These are phyloP conservation scores for Rugonectria rugulosa DNA, from an alignment of 2,329 filamentous ascomycete genomes.

Conservation along the genomic window DNA sequence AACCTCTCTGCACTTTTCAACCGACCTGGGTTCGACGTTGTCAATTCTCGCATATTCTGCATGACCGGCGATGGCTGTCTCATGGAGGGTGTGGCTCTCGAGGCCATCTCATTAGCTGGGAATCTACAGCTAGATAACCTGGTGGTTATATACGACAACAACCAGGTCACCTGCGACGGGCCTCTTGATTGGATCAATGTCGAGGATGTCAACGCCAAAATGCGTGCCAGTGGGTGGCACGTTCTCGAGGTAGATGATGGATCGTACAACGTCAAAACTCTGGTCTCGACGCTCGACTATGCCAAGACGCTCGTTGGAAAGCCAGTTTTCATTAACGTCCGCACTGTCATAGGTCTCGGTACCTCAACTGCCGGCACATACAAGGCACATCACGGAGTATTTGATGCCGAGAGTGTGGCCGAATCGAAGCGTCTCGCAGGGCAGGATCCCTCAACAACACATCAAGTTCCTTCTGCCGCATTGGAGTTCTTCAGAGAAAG, in stretches of 20 bases:
- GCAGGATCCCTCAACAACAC: slow-evolving; percentile 29
- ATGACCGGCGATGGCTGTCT: slow-evolving; percentile 64
- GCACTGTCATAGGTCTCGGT: slow-evolving; percentile 63
- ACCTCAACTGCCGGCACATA: slow-evolving; percentile 56
- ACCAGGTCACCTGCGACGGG: slow-evolving; percentile 64
- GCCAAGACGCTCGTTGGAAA: slow-evolving; percentile 49
- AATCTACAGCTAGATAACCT: slow-evolving; percentile 61
- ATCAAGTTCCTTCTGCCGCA: slow-evolving; percentile 52
- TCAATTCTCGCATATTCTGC: slow-evolving; percentile 60
- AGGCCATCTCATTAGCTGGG: slow-evolving; percentile 62
- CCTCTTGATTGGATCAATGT: slow-evolving; percentile 59
- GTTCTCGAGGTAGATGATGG: slow-evolving; percentile 61
- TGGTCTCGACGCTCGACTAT: slow-evolving; percentile 54
- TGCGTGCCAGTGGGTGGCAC: slow-evolving; percentile 60
- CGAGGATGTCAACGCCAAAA: slow-evolving; percentile 63
- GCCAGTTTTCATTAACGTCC: slow-evolving; percentile 65
- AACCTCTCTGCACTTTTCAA: slow-evolving; percentile 61
- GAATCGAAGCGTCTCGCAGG: slow-evolving; percentile 37
- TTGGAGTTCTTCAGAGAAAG: slow-evolving; percentile 61
- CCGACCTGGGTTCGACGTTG: slow-evolving; percentile 54
- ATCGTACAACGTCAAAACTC: slow-evolving; percentile 53
- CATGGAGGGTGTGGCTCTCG: slow-evolving; percentile 62
- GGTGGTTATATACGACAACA: slow-evolving; percentile 64
- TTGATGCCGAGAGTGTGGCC: slow-evolving; percentile 60
- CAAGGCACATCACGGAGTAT: slow-evolving; percentile 64